phyloP scores from a whole-genome alignment of 2,329 filamentous ascomycete species.

The Fusarium gaditjirri region DNA sequence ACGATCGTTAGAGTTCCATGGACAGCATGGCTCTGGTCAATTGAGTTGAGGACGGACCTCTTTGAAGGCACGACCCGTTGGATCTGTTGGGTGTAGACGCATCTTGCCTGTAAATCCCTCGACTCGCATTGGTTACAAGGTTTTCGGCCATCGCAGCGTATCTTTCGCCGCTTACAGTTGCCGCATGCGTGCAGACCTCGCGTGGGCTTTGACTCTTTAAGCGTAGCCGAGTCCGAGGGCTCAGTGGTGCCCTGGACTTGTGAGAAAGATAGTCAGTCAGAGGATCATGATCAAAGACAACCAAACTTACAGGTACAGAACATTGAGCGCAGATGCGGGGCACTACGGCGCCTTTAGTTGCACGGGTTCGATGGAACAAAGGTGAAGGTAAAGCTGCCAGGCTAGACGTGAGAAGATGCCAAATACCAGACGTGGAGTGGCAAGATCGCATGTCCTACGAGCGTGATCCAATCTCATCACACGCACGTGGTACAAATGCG shows the following conservation, averaged over 20 bases:
- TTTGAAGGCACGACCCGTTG: background rate
- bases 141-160: constrained; percentile 4
- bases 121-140: constrained; percentile 4
- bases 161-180: constrained; percentile 1
- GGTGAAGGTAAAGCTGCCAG: background rate
- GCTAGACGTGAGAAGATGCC: background rate
- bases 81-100: background rate
- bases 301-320: background rate
- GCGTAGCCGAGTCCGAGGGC: background rate
- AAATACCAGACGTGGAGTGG: background rate
- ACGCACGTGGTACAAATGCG: background rate
- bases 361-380: background rate
- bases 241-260: background rate
- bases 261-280: background rate
- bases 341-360: background rate
- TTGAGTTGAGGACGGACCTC: background rate
- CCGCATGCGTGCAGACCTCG: constrained; percentile 1
- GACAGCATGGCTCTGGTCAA: background rate
- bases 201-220: background rate
- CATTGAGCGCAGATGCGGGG: background rate
- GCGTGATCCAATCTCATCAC: background rate
- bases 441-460: background rate
- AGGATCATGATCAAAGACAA: too few species aligned
- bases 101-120: background rate
- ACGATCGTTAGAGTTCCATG: background rate